phyloP scores from a whole-genome alignment of 345 rosid genomes.

The Eutrema heterophyllum region DNA sequence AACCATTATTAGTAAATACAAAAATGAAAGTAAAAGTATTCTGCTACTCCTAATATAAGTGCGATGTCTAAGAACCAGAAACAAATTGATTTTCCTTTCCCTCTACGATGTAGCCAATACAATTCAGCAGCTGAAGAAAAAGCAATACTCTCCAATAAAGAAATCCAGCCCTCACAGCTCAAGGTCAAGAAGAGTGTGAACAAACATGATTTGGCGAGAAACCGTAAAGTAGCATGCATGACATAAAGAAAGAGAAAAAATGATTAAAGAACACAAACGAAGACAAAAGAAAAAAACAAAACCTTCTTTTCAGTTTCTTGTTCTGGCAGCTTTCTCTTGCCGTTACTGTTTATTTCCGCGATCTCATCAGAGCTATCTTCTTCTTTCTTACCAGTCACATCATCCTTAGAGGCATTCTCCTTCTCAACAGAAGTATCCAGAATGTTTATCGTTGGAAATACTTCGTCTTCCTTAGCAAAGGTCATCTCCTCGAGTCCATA shows the following conservation, averaged over 20 bases:
- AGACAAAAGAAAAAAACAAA: constrained; percentile 1
- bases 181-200: not conserved
- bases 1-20: not conserved
- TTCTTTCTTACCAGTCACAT: constrained; percentile 34
- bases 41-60: constrained; percentile 1
- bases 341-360: constrained; percentile 38
- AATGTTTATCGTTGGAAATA: constrained; percentile 41
- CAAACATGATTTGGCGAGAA: not conserved
- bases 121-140: not conserved
- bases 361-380: constrained; percentile 37
- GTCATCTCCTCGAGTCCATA: constrained; percentile 85
- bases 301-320: constrained; percentile 66
- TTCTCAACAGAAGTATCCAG: constrained; percentile 38
- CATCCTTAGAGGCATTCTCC: constrained; percentile 23
- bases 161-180: not conserved
- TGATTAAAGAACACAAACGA: not conserved
- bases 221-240: constrained; percentile 9
- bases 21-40: not conserved
- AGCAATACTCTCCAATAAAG: not conserved
- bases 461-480: constrained; percentile 71
- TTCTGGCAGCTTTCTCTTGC: constrained; percentile 70
- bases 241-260: constrained; percentile 4
- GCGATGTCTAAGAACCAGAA: not conserved
- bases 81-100: not conserved
- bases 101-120: not conserved